Evolutionary conservation across 169 alveolate species (phyloP).

Genomic region (Fabrea salina): DNA sequence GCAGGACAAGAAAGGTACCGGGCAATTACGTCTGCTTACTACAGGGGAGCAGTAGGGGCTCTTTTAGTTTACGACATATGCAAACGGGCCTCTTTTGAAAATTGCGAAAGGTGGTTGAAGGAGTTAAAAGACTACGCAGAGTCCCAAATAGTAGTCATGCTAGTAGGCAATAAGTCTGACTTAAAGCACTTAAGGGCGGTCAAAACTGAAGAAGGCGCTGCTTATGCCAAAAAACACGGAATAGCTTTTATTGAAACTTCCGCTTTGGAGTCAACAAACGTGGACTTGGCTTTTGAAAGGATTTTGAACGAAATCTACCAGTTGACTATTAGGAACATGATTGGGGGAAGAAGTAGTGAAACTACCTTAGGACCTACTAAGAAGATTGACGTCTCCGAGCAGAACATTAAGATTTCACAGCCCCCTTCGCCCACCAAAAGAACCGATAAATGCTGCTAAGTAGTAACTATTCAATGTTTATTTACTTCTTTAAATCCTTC

Average conservation of each 20-base stretch:
- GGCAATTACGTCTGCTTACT: slow-evolving; percentile 98
- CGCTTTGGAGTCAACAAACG: slow-evolving; percentile 94
- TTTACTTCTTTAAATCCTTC: too few species aligned
- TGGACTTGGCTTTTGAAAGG: slow-evolving; percentile 90
- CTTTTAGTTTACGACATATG: slow-evolving; percentile 97
- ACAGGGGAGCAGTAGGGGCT: slow-evolving; percentile 99
- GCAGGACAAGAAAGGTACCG: slow-evolving; percentile 99
- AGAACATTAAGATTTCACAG: too few species aligned
- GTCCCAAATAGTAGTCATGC: slow-evolving; percentile 89
- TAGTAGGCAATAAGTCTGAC: slow-evolving; percentile 98
- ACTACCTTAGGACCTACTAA: neutral
- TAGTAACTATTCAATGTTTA: too few species aligned
- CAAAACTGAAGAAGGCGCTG: slow-evolving; percentile 89
- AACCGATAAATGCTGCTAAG: too few species aligned
- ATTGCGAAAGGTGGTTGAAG: slow-evolving; percentile 94
- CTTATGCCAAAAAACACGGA: slow-evolving; percentile 88
- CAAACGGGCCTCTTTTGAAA: slow-evolving; percentile 91
- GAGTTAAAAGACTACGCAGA: slow-evolving; percentile 97
- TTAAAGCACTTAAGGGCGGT: slow-evolving; percentile 87
- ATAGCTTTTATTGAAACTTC: slow-evolving; percentile 95
- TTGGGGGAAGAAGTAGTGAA: neutral
- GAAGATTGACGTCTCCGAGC: neutral
- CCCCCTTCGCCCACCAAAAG: too few species aligned
- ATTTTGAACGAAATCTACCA: slow-evolving; percentile 64
- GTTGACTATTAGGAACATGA: neutral